Percentiles rank a stretch among this genome's conserved stretches.
Evolutionary conservation across 106 monocot genomes (phyloP).

Genomic region (Acanthochlamys bracteata): DNA sequence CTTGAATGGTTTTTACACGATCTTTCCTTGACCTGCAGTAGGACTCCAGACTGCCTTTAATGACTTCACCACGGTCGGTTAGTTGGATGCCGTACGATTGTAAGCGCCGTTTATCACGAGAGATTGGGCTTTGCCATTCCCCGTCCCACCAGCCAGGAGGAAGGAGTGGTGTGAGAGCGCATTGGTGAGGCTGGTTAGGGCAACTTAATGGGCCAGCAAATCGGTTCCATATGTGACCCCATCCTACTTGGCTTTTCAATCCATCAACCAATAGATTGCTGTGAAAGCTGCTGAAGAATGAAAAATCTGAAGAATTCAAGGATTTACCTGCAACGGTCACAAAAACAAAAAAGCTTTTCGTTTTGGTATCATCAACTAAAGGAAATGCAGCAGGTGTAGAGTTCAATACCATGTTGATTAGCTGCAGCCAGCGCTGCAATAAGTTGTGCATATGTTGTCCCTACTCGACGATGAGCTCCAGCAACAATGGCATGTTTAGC

Average conservation of each 20-base stretch:
- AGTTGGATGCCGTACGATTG: conserved; percentile 54
- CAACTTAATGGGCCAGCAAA: conserved; percentile 83
- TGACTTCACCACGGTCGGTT: conserved; percentile 37
- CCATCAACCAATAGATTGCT: conserved; percentile 59
- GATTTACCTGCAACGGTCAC: conserved; percentile 53
- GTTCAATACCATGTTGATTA: conserved; percentile 41
- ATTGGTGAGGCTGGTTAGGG: conserved; percentile 58
- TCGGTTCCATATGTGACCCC: conserved; percentile 91
- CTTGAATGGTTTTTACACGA: conserved; percentile 35
- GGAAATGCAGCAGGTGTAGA: too few species aligned
- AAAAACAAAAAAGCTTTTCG: conserved; percentile 7
- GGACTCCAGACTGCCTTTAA: conserved; percentile 29
- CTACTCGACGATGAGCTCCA: conserved; percentile 93
- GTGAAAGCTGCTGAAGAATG: conserved; percentile 84
- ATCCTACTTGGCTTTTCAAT: conserved; percentile 52
- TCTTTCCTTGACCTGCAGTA: conserved; percentile 55
- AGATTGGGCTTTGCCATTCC: conserved; percentile 76
- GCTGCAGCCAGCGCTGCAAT: conserved; percentile 84
- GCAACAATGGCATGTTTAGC: conserved; percentile 83
- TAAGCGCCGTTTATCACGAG: conserved; percentile 49
- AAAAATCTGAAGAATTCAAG: conserved; percentile 27
- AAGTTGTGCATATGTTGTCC: conserved; percentile 89
- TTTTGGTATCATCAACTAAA: background rate
- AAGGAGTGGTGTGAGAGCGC: conserved; percentile 72
- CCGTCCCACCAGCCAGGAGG: conserved; percentile 90